Percentiles rank a stretch among this genome's conserved stretches.
Conservation (phyloP, 2,329 filamentous ascomycete genomes). For the Hyphodiscus sp. region DNA sequence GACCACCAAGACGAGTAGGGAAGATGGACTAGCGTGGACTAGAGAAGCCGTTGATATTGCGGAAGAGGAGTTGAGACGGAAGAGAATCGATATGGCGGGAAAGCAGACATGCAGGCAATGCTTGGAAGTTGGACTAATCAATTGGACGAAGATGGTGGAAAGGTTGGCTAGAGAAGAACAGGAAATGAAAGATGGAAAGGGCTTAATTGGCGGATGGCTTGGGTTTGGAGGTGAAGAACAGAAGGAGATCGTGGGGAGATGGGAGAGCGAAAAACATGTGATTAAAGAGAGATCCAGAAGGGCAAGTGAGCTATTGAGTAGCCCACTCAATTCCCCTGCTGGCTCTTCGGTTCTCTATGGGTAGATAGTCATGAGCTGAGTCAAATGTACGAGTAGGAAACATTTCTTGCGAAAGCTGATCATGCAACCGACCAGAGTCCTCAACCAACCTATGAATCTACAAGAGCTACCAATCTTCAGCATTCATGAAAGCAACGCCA, state of each 20-base stretch:
- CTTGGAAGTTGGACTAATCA: constrained; percentile 66
- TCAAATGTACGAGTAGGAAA: neutral
- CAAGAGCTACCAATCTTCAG: no score
- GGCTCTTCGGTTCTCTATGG: neutral
- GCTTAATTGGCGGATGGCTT: constrained; percentile 22
- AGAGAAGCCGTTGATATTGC: constrained; percentile 78
- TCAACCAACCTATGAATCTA: no score
- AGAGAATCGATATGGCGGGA: constrained; percentile 28
- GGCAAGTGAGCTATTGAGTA: constrained; percentile 19
- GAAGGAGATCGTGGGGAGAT: constrained; percentile 25
- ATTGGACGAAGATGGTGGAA: constrained; percentile 78
- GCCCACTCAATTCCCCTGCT: neutral
- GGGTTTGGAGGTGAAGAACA: constrained; percentile 19
- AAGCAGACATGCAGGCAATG: constrained; percentile 68
- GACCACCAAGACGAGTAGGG: constrained; percentile 35
- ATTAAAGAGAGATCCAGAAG: constrained; percentile 27
- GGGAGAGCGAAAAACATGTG: constrained; percentile 30
- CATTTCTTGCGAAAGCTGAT: no score
- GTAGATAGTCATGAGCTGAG: neutral
- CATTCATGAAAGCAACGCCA: no score
- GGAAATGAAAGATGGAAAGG: constrained; percentile 13
- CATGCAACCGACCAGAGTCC: no score
- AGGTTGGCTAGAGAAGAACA: constrained; percentile 42
- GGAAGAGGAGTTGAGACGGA: constrained; percentile 56
- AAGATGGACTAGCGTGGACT: constrained; percentile 82